phyloP scores from a whole-genome alignment of 495 filamentous ascomycete species.

The Hyaloscypha hepaticicola region DNA sequence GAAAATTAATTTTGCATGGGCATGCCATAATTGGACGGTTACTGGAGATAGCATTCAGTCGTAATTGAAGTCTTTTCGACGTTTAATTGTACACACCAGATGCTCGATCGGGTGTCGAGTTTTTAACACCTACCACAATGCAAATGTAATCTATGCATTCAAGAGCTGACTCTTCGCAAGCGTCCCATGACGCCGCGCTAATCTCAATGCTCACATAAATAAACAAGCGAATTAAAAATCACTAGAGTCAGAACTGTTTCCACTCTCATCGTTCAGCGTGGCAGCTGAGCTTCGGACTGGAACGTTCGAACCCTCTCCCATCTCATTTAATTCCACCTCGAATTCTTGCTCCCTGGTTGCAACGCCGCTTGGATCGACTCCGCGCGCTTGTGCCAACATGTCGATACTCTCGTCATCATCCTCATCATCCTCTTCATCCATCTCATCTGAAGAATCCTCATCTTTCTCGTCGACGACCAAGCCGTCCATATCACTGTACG shows the following conservation, averaged over 20 bases:
- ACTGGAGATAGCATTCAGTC: too few relatives aligned
- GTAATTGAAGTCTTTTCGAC: not conserved
- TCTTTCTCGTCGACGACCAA: not conserved
- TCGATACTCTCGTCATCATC: conserved; percentile 27
- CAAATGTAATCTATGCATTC: not conserved
- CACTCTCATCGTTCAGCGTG: conserved; percentile 45
- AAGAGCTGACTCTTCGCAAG: not conserved
- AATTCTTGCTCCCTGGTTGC: conserved; percentile 19
- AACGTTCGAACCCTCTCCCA: not conserved
- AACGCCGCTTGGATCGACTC: conserved; percentile 17
- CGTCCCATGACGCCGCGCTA: not conserved
- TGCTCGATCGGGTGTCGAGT: not conserved
- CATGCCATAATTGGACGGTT: too few relatives aligned
- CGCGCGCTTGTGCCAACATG: conserved; percentile 22
- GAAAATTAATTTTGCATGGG: too few relatives aligned
- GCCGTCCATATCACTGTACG: not conserved
- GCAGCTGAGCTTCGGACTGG: conserved; percentile 43
- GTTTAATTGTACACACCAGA: not conserved
- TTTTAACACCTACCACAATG: not conserved
- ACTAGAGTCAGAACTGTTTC: not conserved
- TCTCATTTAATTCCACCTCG: conserved; percentile 16
- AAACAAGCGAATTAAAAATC: not conserved
- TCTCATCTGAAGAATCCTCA: conserved; percentile 25
- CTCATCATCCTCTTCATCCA: conserved; percentile 29
- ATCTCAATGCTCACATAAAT: not conserved